These are phyloP conservation scores for Moesziomyces globuligerus DNA, from an alignment of 1,284 basidiomycete species.

Conservation along the genomic window DNA sequence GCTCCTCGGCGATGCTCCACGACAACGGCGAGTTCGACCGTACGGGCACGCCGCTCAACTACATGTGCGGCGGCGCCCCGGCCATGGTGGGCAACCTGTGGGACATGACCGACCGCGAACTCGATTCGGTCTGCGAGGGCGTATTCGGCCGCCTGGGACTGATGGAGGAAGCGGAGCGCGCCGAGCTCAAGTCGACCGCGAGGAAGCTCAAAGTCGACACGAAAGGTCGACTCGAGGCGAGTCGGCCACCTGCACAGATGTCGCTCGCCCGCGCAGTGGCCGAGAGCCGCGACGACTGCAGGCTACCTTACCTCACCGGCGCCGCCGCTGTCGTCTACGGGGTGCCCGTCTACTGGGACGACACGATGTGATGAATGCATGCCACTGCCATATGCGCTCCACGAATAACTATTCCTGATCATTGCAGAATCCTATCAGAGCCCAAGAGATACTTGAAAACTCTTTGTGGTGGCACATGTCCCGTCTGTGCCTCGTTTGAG, in stretches of 20 bases:
- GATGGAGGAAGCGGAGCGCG: conserved; percentile 57
- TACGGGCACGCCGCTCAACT: conserved; percentile 88
- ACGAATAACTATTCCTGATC: no score
- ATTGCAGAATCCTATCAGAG: no score
- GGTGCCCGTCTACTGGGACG: conserved; percentile 73
- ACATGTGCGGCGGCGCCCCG: conserved; percentile 95
- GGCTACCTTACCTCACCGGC: conserved; percentile 92
- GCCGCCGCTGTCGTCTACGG: conserved; percentile 94
- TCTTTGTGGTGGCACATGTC: no score
- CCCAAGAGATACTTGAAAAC: no score
- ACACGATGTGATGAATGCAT: not conserved
- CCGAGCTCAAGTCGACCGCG: conserved; percentile 46
- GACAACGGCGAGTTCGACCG: conserved; percentile 94
- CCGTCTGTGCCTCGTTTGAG: no score
- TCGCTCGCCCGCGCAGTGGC: conserved; percentile 84
- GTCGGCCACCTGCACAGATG: conserved; percentile 54
- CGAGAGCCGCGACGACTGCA: conserved; percentile 80
- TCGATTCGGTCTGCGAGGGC: conserved; percentile 86
- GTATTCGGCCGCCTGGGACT: conserved; percentile 82
- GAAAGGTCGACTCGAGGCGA: conserved; percentile 12
- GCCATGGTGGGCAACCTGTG: conserved; percentile 92
- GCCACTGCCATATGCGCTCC: not conserved
- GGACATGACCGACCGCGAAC: conserved; percentile 98
- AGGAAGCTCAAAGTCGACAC: conserved; percentile 26
- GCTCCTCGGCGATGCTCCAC: conserved; percentile 86